Evolutionary conservation across 768 basidiomycete genomes (phyloP).

Genomic region (Zangia roseola): DNA sequence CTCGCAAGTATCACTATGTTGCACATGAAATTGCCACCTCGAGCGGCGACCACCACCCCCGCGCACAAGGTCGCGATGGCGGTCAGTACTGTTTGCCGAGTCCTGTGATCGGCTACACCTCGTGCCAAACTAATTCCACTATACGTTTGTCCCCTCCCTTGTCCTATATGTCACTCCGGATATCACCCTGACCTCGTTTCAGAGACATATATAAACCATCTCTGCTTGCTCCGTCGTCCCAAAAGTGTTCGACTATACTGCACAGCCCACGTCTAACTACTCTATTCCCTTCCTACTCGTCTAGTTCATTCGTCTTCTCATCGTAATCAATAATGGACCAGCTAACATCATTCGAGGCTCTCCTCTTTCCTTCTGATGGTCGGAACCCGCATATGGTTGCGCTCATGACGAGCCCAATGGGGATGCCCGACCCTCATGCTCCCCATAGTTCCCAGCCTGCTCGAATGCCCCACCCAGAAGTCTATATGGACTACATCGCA

Average conservation of each 20-base stretch:
- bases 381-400: constrained; percentile 70
- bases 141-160: constrained; percentile 23
- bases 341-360: constrained; percentile 61
- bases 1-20: constrained; percentile 5
- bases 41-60: constrained; percentile 3
- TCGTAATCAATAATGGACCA: constrained; percentile 53
- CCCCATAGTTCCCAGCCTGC: constrained; percentile 46
- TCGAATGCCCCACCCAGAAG: constrained; percentile 79
- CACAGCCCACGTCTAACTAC: constrained; percentile 15
- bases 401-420: constrained; percentile 68
- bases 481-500: constrained; percentile 84
- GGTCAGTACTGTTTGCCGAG: constrained; percentile 15
- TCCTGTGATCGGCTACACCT: constrained; percentile 30
- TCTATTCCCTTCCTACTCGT: constrained; percentile 19
- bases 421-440: constrained; percentile 43
- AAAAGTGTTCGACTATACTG: constrained; percentile 25
- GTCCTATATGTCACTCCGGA: constrained; percentile 22
- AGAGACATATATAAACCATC: constrained; percentile 29
- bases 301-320: constrained; percentile 11
- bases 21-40: constrained; percentile 17
- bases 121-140: constrained; percentile 35
- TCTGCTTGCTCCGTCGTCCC: constrained; percentile 15
- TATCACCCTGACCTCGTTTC: constrained; percentile 43
- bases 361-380: constrained; percentile 77
- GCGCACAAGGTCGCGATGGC: constrained; percentile 5